Conservation (phyloP, 129 eudicot genomes). For the Flaveria ramosissima region DNA sequence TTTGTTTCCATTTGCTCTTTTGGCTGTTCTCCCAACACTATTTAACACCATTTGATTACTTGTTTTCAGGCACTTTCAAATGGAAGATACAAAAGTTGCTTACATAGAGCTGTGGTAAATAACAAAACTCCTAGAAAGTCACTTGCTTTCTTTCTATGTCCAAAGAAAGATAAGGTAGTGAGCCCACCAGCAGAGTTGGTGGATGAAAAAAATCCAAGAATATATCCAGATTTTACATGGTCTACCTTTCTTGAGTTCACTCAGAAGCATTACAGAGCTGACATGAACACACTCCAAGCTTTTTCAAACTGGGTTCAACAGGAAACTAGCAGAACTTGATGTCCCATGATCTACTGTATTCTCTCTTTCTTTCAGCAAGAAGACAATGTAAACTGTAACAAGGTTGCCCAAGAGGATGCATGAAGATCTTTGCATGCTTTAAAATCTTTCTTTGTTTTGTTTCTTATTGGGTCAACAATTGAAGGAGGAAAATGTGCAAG, state of each 20-base stretch:
- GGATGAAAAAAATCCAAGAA: slow-evolving; percentile 64
- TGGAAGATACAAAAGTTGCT: slow-evolving; percentile 90
- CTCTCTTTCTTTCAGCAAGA: slow-evolving; percentile 10
- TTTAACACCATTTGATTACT: slow-evolving; percentile 2
- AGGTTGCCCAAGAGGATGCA: slow-evolving; percentile 16
- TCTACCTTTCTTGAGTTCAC: slow-evolving; percentile 77
- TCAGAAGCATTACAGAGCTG: slow-evolving; percentile 92
- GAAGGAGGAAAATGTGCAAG: slow-evolving; percentile 26
- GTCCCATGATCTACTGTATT: background rate
- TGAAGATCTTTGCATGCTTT: slow-evolving; percentile 25
- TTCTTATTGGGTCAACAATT: slow-evolving; percentile 18
- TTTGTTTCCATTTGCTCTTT: slow-evolving; percentile 22
- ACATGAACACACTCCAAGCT: slow-evolving; percentile 74
- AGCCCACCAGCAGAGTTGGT: slow-evolving; percentile 76
- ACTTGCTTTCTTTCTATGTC: slow-evolving; percentile 86
- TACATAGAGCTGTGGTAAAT: slow-evolving; percentile 95
- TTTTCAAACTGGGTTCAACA: slow-evolving; percentile 76
- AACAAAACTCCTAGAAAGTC: slow-evolving; percentile 70
- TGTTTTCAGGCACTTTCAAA: slow-evolving; percentile 75
- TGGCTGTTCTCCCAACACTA: slow-evolving; percentile 23
- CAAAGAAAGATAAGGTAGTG: slow-evolving; percentile 86
- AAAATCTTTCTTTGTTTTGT: slow-evolving; percentile 16
- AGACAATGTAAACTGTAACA: slow-evolving; percentile 5
- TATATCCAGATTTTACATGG: slow-evolving; percentile 95
- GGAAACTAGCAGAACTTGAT: slow-evolving; percentile 20